Evolutionary conservation across 2,329 filamentous ascomycete species (phyloP), one percentile per base, ranked within the genome.

Genomic region (Talaromyces verruculosus): DNA sequence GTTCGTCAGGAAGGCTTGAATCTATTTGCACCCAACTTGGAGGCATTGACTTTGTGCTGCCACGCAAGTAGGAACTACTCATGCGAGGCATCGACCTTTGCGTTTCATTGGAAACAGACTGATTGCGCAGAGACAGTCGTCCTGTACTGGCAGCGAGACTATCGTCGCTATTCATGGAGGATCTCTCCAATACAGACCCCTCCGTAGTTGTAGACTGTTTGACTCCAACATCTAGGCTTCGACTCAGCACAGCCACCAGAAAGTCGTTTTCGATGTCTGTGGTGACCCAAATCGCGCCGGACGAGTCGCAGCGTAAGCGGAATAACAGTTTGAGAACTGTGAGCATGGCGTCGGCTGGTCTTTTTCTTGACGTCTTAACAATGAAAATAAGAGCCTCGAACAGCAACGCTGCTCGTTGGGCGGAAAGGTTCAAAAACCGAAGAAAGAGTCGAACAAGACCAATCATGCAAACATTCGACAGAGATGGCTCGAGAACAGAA

Each of bases 301-400:
- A 87, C 75, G 90, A 92, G 77, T 97, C 92, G 25, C 92, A 92
- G 66, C 93, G 87, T 35, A 97, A 81, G 51, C 93, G 88, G 74
- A 96, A 94, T 1, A 97, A 81, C 51, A 94, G 79, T 72, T 91
- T 92, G 82, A 93, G 87, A 2, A 89, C 88, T 13, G 88, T 89
- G 30, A 95, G 80, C 6, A 91, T 88, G 61, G 90, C 88, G 76
- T 91, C 88, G 6, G 84, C 81, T 67, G 90, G 89, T 67, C 85
- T 87, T 37, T 84, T 81, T 33, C 83, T 80, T 33, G 82, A 83
- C 17, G 85, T 85, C 69, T 84, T 84, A 5, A 85, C 87, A 69
- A 93, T 87, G 62, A 83, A 82, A 49, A 93, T 79, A 5, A 94
- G 78, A 8, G 85, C 81, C 59, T 87, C 83, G 71, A 88, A 93